Conservation (phyloP, 2,329 filamentous ascomycete genomes). For the Sarocladium brachiariae region DNA sequence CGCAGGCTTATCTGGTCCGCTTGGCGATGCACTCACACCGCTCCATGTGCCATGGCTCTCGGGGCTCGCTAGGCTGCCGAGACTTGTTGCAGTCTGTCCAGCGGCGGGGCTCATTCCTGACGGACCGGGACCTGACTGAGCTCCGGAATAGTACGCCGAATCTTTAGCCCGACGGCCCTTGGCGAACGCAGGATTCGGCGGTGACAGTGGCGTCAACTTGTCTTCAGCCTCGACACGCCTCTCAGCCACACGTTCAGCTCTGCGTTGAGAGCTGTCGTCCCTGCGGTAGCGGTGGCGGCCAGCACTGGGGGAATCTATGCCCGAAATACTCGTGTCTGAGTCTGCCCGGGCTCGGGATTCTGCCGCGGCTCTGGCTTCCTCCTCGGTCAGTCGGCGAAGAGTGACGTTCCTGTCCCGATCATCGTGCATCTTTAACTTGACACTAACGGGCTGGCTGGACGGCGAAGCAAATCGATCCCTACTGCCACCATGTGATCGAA, state of each 20-base stretch:
- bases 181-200: conserved; percentile 51
- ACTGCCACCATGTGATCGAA: conserved; percentile 25
- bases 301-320: conserved; percentile 43
- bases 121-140: conserved; percentile 28
- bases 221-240: conserved; percentile 31
- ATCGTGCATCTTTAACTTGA: conserved; percentile 54
- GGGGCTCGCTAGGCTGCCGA: conserved; percentile 35
- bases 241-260: conserved; percentile 35
- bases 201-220: conserved; percentile 39
- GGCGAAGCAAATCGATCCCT: conserved; percentile 34
- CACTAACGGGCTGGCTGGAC: conserved; percentile 43
- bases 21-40: conserved; percentile 40
- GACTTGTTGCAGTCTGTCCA: conserved; percentile 38
- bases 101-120: conserved; percentile 33
- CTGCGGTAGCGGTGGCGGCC: conserved; percentile 45
- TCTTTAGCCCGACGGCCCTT: conserved; percentile 48
- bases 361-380: conserved; percentile 43
- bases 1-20: conserved; percentile 29
- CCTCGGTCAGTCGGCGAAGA: conserved; percentile 52
- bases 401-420: conserved; percentile 56
- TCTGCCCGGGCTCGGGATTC: conserved; percentile 37
- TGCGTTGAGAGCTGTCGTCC: conserved; percentile 34
- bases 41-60: conserved; percentile 50
- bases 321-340: conserved; percentile 51
- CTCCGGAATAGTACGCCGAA: conserved; percentile 54